phyloP scores from a whole-genome alignment of 2,329 filamentous ascomycete species.

The Calonectria naviculata region DNA sequence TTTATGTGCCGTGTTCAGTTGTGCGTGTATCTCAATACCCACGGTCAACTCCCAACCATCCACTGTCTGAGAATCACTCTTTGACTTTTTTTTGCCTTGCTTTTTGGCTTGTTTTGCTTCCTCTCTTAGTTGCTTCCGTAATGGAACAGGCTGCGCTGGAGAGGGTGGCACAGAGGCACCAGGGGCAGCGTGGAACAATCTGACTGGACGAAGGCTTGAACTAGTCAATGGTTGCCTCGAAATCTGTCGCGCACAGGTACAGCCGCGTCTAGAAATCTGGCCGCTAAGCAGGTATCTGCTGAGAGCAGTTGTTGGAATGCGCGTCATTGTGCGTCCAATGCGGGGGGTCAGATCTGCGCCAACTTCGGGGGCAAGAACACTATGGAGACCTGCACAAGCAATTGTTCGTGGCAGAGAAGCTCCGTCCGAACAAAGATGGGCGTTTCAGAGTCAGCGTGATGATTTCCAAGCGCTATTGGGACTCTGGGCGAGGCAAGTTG shows the following conservation, averaged over 20 bases:
- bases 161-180: constrained; percentile 33
- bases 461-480: background rate
- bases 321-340: constrained; percentile 51
- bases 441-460: no score
- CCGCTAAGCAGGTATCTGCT: constrained; percentile 62
- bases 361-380: background rate
- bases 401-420: background rate
- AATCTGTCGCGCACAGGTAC: constrained; percentile 43
- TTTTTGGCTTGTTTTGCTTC: constrained; percentile 78
- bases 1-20: constrained; percentile 89
- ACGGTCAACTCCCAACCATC: constrained; percentile 92
- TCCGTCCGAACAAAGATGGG: background rate
- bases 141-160: constrained; percentile 54
- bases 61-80: constrained; percentile 61
- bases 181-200: constrained; percentile 46
- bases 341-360: background rate
- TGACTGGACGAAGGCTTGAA: constrained; percentile 29
- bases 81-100: constrained; percentile 62
- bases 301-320: constrained; percentile 55
- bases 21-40: constrained; percentile 96
- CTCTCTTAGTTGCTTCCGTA: constrained; percentile 80
- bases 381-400: background rate
- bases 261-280: constrained; percentile 54
- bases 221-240: constrained; percentile 27
- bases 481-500: background rate